A percentile compares a stretch with the other conserved stretches of the same genome.
Conservation (phyloP, 371 early-diverging fungal species). For the Zopfochytrium polystomum region DNA sequence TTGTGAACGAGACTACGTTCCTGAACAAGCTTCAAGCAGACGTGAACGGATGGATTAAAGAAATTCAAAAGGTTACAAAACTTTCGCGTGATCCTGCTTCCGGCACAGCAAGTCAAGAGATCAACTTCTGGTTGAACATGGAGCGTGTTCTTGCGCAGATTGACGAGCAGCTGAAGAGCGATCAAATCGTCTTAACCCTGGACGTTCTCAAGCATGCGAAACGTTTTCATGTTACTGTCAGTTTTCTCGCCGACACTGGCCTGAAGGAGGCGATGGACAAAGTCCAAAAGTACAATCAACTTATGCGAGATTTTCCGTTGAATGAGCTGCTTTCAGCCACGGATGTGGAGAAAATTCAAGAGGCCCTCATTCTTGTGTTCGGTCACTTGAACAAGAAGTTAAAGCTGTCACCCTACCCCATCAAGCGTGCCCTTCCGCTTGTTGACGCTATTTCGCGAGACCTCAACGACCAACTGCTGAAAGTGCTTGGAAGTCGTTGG, state of each 20-base stretch:
- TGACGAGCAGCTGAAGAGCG: slow-evolving; percentile 90
- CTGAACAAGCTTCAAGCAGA: slow-evolving; percentile 90
- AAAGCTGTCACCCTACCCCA: slow-evolving; percentile 92
- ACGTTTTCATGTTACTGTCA: slow-evolving; percentile 96
- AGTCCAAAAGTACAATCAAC: slow-evolving; percentile 91
- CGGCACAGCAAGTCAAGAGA: slow-evolving; percentile 94
- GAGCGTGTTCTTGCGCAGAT: slow-evolving; percentile 89
- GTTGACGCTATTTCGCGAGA: slow-evolving; percentile 95
- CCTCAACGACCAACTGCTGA: slow-evolving; percentile 85
- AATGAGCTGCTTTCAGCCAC: slow-evolving; percentile 93
- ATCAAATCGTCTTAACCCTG: slow-evolving; percentile 86
- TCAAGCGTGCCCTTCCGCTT: slow-evolving; percentile 85
- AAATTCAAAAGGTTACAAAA: slow-evolving; percentile 97
- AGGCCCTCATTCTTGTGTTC: slow-evolving; percentile 81
- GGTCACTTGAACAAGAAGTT: slow-evolving; percentile 95
- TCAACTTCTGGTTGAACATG: slow-evolving; percentile 98
- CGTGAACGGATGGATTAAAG: slow-evolving; percentile 98
- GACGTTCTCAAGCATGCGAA: slow-evolving; percentile 95
- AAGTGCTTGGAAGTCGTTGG: slow-evolving; percentile 80
- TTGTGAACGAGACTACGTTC: slow-evolving; percentile 71
- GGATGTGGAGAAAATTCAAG: slow-evolving; percentile 79
- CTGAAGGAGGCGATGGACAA: slow-evolving; percentile 90
- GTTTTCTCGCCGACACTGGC: slow-evolving; percentile 97
- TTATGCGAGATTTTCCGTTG: slow-evolving; percentile 98
- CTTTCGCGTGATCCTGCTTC: slow-evolving; percentile 88